Evolutionary conservation across 139 green algal genomes (phyloP), one percentile per base, ranked within the genome.

Genomic region (Closterium sp.): DNA sequence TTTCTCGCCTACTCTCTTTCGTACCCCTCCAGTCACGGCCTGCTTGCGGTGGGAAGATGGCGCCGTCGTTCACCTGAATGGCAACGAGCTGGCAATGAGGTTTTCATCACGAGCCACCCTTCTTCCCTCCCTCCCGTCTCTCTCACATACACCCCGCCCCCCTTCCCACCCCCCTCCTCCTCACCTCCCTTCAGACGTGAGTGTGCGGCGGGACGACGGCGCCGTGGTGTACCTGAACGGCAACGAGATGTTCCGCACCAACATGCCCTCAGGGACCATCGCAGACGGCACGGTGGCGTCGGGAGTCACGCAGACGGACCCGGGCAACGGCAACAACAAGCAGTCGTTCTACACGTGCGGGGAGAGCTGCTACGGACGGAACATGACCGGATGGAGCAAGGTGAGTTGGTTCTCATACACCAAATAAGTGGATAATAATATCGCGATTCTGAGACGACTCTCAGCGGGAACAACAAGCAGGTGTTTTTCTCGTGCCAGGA

Each of bases 211-310:
- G 28, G 88, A 88, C 25, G 89, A 92, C 76, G 89, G 89, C n/a
- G 89, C 83, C 12, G 31, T 92, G 43, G 81, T 92, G 21, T 92
- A 89, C 21, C 31, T 92, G 21, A 92, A 92, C 19, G 89, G 89
- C 33, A n/a, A 84, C 28, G 89, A 92, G 34, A 31, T 92, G 10
- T 30, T 66, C 9, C 89, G 89, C 30, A 43, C 30, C 43, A 92
- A 92, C 81, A 86, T 92, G 43, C 88, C 88, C 19, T 32, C 81
- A 33, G 88, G 88, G 23, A 43, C 88, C 88, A n/a, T 91, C 64
- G 21, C 28, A 1, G 10, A 88, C 88, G 8, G 7, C 43, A 91
- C 88, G 2, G 31, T 10, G 5, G 38, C 88, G 0, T 0, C 88
- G 16, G 28, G 28, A 8, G 25, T 30, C 55, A 91, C 88, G 5